phyloP scores from a whole-genome alignment of 106 monocot genomes.

The Dactylorhiza incarnata region DNA sequence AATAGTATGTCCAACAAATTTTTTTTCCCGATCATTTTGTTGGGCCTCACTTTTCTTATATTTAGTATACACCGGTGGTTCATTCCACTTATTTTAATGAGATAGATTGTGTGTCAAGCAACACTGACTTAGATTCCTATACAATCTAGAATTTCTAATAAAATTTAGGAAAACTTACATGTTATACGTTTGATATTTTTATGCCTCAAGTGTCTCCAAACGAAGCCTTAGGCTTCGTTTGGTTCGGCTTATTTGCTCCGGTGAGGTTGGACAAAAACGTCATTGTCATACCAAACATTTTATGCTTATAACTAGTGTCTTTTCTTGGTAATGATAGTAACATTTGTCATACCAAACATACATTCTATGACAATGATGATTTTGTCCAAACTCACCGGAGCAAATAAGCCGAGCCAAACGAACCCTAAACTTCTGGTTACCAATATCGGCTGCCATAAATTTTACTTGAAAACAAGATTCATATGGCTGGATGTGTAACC shows the following conservation, averaged over 20 bases:
- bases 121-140: not conserved
- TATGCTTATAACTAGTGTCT: too few species aligned
- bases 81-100: not conserved
- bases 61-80: too few species aligned
- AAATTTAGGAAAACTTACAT: not conserved
- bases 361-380: too few species aligned
- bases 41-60: not conserved
- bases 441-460: not conserved
- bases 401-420: too few species aligned
- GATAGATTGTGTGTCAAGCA: not conserved
- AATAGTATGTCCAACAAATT: too few species aligned
- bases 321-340: too few species aligned
- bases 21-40: too few species aligned
- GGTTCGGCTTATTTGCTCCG: too few species aligned
- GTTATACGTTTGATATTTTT: not conserved
- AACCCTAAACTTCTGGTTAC: not conserved
- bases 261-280: not conserved
- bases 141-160: not conserved
- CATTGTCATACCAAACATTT: too few species aligned
- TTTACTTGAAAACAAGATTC: not conserved
- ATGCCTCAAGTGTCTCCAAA: not conserved
- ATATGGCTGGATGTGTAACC: conserved; percentile 12
- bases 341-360: too few species aligned
- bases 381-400: too few species aligned
- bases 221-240: not conserved